Evolutionary conservation across 2,329 filamentous ascomycete genomes (phyloP), one percentile per base, ranked within the genome.

Genomic region (Paraphoma chrysanthemicola): DNA sequence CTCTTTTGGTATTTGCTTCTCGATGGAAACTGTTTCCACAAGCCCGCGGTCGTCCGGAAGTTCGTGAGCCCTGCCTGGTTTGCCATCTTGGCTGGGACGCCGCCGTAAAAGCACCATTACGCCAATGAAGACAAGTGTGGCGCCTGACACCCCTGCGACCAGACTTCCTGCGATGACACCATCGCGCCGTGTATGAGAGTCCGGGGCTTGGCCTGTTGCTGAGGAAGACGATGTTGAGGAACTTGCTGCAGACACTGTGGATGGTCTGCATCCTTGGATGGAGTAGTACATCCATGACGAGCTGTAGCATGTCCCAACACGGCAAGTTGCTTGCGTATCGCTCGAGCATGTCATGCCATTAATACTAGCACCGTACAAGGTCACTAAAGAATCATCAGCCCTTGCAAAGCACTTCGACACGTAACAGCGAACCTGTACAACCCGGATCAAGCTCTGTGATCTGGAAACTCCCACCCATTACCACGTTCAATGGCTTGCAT

Each of bases 281-380:
- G 68, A 70, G 50, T 69, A 73, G 36, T 70, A 71, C 7, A 57
- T 51, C 68, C 68, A 73, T 6, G 66, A 63, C 2, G 67, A 55
- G 43, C 68, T 68, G 50, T 72, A 73, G 53, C 70, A 73, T 9
- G 51, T 60, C 4, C 60, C 64, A 10, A 69, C 46, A 8, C 65
- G 58, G 7, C 62, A 68, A 2, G 69, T 54, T 10, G 64, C 60
- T 14, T 64, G 59, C 6, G 59, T 53, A 6, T 57, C 48, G 6
- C 63, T 57, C 0, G 68, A 70, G 36, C 68, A 70, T 6, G 58
- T 29, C 7, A 56, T 23, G 1, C 53, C 49, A 4, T 57, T 51
- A 14, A 47, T 43, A 28, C 70, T 63, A 14, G 47, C 56, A 4
- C 64, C 67, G 47, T 73, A 73, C 9, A 73, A 18, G 6, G 69